Percentiles rank a stretch among this genome's conserved stretches.
Conservation (phyloP, 1,139 yeast genomes). For the Debaryomyces udenii region DNA sequence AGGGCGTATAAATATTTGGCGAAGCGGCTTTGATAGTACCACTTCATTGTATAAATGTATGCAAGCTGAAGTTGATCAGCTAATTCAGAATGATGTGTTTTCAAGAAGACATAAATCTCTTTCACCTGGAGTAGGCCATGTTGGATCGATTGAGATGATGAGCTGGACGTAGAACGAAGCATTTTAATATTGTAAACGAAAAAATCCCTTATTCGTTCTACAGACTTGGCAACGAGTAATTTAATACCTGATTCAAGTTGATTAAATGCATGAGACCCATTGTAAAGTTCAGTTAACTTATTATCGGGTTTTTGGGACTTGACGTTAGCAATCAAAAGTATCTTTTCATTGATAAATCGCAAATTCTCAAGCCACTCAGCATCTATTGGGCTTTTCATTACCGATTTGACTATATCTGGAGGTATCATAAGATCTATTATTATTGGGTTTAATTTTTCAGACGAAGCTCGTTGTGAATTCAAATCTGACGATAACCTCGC, state of each 20-base stretch:
- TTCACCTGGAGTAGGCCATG: conserved; percentile 59
- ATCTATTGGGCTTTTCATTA: conserved; percentile 51
- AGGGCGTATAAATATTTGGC: conserved; percentile 77
- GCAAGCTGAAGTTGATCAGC: conserved; percentile 81
- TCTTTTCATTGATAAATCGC: conserved; percentile 58
- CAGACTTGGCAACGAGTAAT: conserved; percentile 50
- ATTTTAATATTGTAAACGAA: conserved; percentile 64
- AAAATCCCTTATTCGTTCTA: conserved; percentile 77
- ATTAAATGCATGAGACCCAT: conserved; percentile 35
- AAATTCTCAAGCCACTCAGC: conserved; percentile 62
- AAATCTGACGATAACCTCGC: conserved; percentile 38
- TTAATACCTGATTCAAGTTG: conserved; percentile 44
- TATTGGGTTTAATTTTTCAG: conserved; percentile 65
- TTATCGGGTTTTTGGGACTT: conserved; percentile 24
- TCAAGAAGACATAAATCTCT: conserved; percentile 62
- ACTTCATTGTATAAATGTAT: conserved; percentile 82
- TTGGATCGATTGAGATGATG: conserved; percentile 77
- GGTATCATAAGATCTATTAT: conserved; percentile 76
- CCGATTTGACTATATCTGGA: conserved; percentile 59
- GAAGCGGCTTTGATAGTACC: conserved; percentile 87
- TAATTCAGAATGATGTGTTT: conserved; percentile 57
- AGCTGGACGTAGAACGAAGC: conserved; percentile 48
- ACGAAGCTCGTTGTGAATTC: conserved; percentile 54
- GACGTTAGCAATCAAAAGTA: conserved; percentile 44
- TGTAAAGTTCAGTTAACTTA: conserved; percentile 21